These are phyloP conservation scores for Rubus parviflorus DNA, from an alignment of 306 rosid genomes.

Conservation along the genomic window DNA sequence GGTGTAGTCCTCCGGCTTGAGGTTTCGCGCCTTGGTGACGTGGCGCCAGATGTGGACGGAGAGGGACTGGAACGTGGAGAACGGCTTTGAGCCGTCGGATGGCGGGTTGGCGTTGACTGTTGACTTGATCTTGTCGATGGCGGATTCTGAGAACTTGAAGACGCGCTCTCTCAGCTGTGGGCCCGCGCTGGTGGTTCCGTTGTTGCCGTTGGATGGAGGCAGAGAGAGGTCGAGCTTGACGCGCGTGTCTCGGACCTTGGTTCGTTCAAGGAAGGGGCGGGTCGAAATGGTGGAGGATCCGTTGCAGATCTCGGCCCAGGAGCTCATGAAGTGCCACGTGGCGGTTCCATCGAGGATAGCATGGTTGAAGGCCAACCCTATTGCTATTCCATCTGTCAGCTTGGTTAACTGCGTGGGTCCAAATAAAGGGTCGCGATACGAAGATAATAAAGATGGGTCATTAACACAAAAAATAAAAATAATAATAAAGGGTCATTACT, in stretches of 20 bases:
- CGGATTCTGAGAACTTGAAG: slow-evolving; percentile 78
- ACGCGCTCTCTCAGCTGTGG: slow-evolving; percentile 59
- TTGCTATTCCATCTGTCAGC: slow-evolving; percentile 81
- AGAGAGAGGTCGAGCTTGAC: slow-evolving; percentile 72
- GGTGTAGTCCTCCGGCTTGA: slow-evolving; percentile 83
- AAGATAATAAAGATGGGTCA: not conserved
- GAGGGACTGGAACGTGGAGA: slow-evolving; percentile 88
- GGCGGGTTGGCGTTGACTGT: slow-evolving; percentile 42
- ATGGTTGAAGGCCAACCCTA: slow-evolving; percentile 92
- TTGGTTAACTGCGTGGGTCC: slow-evolving; percentile 59
- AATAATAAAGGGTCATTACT: too few relatives aligned
- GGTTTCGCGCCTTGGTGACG: slow-evolving; percentile 65
- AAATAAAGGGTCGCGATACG: not conserved
- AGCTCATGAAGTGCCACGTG: slow-evolving; percentile 95
- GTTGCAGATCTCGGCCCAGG: slow-evolving; percentile 79
- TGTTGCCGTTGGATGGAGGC: slow-evolving; percentile 32
- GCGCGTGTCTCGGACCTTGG: slow-evolving; percentile 75
- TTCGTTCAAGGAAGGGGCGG: slow-evolving; percentile 69
- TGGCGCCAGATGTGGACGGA: slow-evolving; percentile 91
- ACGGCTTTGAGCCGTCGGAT: slow-evolving; percentile 67
- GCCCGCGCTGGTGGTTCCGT: slow-evolving; percentile 32
- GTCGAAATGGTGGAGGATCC: slow-evolving; percentile 51
- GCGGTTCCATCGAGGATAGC: slow-evolving; percentile 83
- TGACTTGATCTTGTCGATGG: slow-evolving; percentile 78
- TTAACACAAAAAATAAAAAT: not conserved